Base-by-base conservation (phyloP, 2,329 filamentous ascomycete species). In the Aspergillus sp. region DNA sequence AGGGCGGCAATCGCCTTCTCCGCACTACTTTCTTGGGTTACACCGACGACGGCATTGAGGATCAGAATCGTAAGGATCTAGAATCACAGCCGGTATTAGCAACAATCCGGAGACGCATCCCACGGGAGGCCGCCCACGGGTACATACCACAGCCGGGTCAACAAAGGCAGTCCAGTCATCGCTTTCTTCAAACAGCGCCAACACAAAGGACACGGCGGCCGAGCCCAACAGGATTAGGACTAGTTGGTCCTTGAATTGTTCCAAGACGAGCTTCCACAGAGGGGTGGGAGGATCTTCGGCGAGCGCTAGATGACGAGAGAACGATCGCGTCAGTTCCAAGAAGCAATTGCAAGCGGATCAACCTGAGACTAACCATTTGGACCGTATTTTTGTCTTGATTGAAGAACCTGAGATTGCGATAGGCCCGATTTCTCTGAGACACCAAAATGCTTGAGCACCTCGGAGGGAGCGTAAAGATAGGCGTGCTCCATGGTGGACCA, bases 161-260 rank as follows among this genome's bases (percentile, higher is more conserved):
- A 99, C 94, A 72, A 99, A 99, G 32, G 93, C 94, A 58, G 91
- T 92, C 91, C 91, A 97, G 64, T 91, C 94, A 64, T 92, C 91
- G 56, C 89, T 89, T 42, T 94, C 88, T 71, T 99, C 94, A 63
- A 99, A 91, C 11, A 99, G 81, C 21, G 94, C 94, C 57, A 99
- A 80, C 21, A 92, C 85, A 70, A 99, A 97, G 2, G 94, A 97
- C 32, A 99, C 87, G 17, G 88, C 91, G 10, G 94, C 94, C 34
- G 93, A 97, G 50, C 86, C 94, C 46, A 99, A 83, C 19, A 99
- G 81, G 64, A 99, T 99, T 49, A 99, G 83, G 62, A 99, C 94
- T 45, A 99, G 85, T 75, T 99, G 94, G 71, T 99, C 94, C 76
- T 99, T 97, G 82, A 99, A 99, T 73, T 99, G 94, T 76, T 99